phyloP scores from a whole-genome alignment of 1,139 yeast species.

The Lodderomyces beijingensis region DNA sequence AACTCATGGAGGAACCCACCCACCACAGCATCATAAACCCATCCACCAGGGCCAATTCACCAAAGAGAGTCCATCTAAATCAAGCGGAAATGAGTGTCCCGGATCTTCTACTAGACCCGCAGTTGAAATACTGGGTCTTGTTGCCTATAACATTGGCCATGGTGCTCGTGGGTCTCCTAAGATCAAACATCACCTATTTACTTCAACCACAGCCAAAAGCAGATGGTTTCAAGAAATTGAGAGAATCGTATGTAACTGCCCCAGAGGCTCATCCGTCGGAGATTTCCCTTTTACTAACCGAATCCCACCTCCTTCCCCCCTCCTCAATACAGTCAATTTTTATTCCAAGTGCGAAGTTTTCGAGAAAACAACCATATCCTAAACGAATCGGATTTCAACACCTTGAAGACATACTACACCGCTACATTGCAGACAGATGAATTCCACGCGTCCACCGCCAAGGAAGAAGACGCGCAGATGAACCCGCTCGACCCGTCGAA shows the following conservation, averaged over 20 bases:
- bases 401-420: constrained; percentile 43
- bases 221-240: constrained; percentile 45
- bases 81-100: constrained; percentile 16
- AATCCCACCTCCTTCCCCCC: too few species aligned
- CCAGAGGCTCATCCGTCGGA: too few species aligned
- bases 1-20: too few species aligned
- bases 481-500: constrained; percentile 66
- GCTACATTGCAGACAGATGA: constrained; percentile 49
- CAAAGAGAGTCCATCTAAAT: too few species aligned
- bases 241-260: constrained; percentile 57
- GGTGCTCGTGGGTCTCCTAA: constrained; percentile 82
- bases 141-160: constrained; percentile 85
- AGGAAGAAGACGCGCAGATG: constrained; percentile 39
- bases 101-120: constrained; percentile 65
- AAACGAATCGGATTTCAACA: constrained; percentile 40
- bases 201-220: constrained; percentile 57
- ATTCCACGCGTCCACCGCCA: constrained; percentile 44
- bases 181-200: constrained; percentile 64
- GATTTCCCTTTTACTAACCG: too few species aligned
- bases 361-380: constrained; percentile 45
- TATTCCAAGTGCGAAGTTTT: constrained; percentile 54
- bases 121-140: constrained; percentile 83
- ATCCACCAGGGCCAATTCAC: too few species aligned
- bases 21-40: too few species aligned
- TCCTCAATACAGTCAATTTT: constrained; percentile 47